phyloP scores from a whole-genome alignment of 2,329 filamentous ascomycete genomes.

The Paracamarosporium sp. region DNA sequence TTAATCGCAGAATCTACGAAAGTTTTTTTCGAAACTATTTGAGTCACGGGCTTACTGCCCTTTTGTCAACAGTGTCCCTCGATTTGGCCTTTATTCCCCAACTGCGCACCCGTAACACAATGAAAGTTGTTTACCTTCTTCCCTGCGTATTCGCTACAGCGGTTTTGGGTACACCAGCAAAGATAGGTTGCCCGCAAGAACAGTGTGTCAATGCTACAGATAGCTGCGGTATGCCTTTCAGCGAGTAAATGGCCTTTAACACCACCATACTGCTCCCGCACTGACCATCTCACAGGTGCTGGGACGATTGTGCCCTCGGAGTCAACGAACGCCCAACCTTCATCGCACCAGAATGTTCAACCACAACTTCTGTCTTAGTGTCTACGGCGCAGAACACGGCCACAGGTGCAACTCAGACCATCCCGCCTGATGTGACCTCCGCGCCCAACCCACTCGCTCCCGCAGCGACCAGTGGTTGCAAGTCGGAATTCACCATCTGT shows the following conservation, averaged over 20 bases:
- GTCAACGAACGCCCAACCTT: constrained; percentile 11
- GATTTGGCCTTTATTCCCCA: not conserved
- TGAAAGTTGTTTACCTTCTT: constrained; percentile 14
- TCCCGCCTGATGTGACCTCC: constrained; percentile 2
- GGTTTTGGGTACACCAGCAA: constrained; percentile 18
- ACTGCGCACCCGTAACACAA: not conserved
- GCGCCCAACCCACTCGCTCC: not conserved
- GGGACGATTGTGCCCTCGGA: constrained; percentile 6
- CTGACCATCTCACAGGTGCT: constrained; percentile 6
- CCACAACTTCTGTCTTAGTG: not conserved
- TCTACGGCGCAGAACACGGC: not conserved
- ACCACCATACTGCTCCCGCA: not conserved
- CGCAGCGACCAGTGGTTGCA: not conserved
- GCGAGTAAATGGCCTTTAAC: constrained; percentile 19
- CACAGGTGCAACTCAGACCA: not conserved
- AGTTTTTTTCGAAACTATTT: not conserved
- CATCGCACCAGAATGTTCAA: constrained; percentile 6
- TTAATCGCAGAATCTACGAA: not conserved
- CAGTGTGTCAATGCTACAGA: constrained; percentile 29
- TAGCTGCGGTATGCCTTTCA: constrained; percentile 24
- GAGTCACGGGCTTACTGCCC: not conserved
- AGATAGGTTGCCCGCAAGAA: constrained; percentile 21
- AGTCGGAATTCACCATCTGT: constrained; percentile 5
- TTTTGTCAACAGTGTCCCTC: too few species aligned
- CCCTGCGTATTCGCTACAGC: constrained; percentile 5